Evolutionary conservation across 139 green algal genomes (phyloP).

Genomic region (Chlamydomonas incerta): DNA sequence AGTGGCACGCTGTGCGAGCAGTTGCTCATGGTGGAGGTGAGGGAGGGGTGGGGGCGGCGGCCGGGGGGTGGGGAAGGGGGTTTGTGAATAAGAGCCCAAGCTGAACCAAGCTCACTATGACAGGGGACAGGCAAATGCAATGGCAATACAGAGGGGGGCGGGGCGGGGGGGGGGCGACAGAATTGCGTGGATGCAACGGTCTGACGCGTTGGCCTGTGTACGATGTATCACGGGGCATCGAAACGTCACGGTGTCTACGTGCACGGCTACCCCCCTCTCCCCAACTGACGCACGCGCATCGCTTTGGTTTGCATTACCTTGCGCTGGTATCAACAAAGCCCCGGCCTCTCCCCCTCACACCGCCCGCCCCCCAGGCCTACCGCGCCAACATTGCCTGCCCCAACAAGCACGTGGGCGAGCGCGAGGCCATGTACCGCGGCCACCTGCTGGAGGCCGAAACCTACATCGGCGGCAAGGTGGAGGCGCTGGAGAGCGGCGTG

Average conservation of each 20-base stretch:
- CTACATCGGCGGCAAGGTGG: constrained; percentile 91
- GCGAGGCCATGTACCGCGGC: constrained; percentile 82
- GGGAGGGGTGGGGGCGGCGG: background rate
- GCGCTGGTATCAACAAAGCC: too few relatives aligned
- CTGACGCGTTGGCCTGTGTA: too few relatives aligned
- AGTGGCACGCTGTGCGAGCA: constrained; percentile 97
- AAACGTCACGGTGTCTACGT: too few relatives aligned
- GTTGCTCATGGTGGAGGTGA: constrained; percentile 96
- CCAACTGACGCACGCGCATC: too few relatives aligned
- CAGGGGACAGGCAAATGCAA: too few relatives aligned
- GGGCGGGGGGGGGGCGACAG: too few relatives aligned
- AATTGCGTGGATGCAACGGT: too few relatives aligned
- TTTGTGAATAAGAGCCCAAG: background rate
- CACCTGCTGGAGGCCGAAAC: constrained; percentile 96
- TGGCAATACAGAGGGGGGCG: too few relatives aligned
- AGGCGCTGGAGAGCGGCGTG: constrained; percentile 88
- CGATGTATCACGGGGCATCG: too few relatives aligned
- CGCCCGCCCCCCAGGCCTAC: constrained; percentile 17
- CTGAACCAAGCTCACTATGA: too few relatives aligned
- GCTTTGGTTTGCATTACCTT: too few relatives aligned
- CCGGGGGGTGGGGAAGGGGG: background rate
- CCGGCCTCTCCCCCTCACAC: background rate
- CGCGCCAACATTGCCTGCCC: constrained; percentile 87
- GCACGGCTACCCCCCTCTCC: too few relatives aligned
- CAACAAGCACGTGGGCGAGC: constrained; percentile 92